Base-by-base conservation (phyloP, 2,329 filamentous ascomycete species). In the Fusarium abutilonis region DNA sequence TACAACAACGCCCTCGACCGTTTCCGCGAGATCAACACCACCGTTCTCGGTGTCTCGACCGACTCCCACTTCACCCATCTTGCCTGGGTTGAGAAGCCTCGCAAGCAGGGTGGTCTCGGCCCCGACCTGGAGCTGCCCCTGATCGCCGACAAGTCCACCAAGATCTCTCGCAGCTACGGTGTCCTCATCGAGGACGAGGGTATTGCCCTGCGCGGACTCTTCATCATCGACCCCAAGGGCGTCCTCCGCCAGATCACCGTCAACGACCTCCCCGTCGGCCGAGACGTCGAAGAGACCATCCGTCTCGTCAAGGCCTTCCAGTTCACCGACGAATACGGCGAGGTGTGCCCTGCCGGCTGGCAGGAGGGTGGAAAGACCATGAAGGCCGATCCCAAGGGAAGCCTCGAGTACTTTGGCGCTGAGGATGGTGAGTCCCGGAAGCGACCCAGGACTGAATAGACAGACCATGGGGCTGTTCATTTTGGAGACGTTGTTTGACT, bases 281-380 rank as follows among this genome's bases (percentile, higher is more conserved):
- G 86, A 65, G 82, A 83, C 65, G 86, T 89, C 51, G 84, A 87
- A 71, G 86, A 89, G 77, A 83, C 84, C 2, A 79, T 87, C 67
- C 84, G 86, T 34, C 88, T 89, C 1, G 84, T 88, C 56, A 82
- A 89, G 65, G 89, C 89, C 6, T 93, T 93, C 75, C 91, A 93
- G 76, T 91, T 94, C 80, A 90, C 90, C 11, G 90, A 93, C 67
- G 90, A 92, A 67, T 91, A 90, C 82, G 93, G 92, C 76, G 87
- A 91, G 73, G 84, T 92, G 52, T 93, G 80, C 76, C 80, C 80
- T 40, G 80, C 80, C 50, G 80, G 80, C 68, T 83, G 80, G 80
- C 76, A 77, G 57, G 72, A 77, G 56, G 80, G 80, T 46, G 72
- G 71, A 70, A 77, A 81, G 74, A 76, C 75, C 48, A 82, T 83